Evolutionary conservation across 139 green algal genomes (phyloP).

Genomic region (Volvox reticuliferus): DNA sequence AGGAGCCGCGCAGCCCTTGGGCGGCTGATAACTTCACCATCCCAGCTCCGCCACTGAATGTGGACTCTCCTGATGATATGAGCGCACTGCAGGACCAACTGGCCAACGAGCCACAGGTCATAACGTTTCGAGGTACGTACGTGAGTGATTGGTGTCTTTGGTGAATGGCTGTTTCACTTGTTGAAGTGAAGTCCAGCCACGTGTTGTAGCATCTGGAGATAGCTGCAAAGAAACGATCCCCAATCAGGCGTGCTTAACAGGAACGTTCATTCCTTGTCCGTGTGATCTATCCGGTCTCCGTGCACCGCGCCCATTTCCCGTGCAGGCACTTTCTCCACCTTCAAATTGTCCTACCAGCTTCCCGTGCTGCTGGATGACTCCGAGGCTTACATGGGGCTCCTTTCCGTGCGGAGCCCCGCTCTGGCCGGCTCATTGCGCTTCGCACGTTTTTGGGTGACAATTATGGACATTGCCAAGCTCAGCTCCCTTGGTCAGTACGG

Average conservation of each 20-base stretch:
- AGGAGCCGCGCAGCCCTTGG: slow-evolving; percentile 2
- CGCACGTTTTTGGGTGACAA: slow-evolving; percentile 35
- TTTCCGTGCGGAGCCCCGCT: slow-evolving; percentile 47
- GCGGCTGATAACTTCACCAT: neutral
- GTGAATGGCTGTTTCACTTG: no score
- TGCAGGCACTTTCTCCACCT: slow-evolving; percentile 47
- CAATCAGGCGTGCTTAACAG: no score
- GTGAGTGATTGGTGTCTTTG: no score
- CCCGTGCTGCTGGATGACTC: neutral
- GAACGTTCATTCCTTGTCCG: no score
- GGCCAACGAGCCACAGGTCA: neutral
- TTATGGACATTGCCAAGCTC: neutral
- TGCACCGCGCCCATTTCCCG: no score
- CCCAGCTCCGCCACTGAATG: neutral
- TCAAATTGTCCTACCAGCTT: slow-evolving; percentile 38
- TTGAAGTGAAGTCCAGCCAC: no score
- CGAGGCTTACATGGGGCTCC: slow-evolving; percentile 49
- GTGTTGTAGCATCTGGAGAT: no score
- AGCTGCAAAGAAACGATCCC: no score
- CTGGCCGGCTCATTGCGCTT: slow-evolving; percentile 10
- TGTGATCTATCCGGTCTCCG: no score
- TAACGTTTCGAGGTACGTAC: slow-evolving; percentile 27
- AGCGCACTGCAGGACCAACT: slow-evolving; percentile 47
- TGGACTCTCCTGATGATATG: neutral
- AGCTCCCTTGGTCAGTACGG: neutral